A percentile compares a stretch with the other conserved stretches of the same genome.
These are phyloP conservation scores for Nannochloris sp. DNA, from an alignment of 139 green algal species.

Conservation along the genomic window DNA sequence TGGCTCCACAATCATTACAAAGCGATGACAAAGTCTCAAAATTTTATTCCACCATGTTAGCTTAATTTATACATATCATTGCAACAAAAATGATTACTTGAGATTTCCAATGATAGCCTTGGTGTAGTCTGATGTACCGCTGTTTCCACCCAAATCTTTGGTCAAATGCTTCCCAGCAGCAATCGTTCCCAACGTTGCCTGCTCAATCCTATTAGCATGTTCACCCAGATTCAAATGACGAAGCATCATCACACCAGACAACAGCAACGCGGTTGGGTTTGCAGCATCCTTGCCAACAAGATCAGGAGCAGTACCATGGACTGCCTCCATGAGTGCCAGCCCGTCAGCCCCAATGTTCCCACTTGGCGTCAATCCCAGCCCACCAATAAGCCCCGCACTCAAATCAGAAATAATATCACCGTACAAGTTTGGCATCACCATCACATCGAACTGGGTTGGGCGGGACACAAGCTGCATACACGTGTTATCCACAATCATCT, in stretches of 20 bases:
- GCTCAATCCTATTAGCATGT: slow-evolving; percentile 45
- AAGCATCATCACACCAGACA: slow-evolving; percentile 91
- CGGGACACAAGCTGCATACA: slow-evolving; percentile 85
- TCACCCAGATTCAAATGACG: slow-evolving; percentile 59
- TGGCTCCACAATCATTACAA: slow-evolving; percentile 21
- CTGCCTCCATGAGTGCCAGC: slow-evolving; percentile 85
- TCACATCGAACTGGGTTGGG: slow-evolving; percentile 85
- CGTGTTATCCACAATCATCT: slow-evolving; percentile 96
- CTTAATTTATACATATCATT: background rate
- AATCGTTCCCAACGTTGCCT: slow-evolving; percentile 62
- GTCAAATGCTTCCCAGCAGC: slow-evolving; percentile 82
- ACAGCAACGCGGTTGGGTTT: slow-evolving; percentile 91
- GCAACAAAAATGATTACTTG: background rate
- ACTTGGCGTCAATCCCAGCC: slow-evolving; percentile 86
- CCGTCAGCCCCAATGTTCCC: slow-evolving; percentile 72
- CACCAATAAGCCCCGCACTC: slow-evolving; percentile 87
- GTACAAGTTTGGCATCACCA: slow-evolving; percentile 96
- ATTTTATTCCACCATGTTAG: slow-evolving; percentile 18
- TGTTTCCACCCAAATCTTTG: slow-evolving; percentile 74
- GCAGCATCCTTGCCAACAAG: slow-evolving; percentile 80
- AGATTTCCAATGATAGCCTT: slow-evolving; percentile 69
- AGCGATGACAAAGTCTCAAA: slow-evolving; percentile 27
- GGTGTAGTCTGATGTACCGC: slow-evolving; percentile 75
- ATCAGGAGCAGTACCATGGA: slow-evolving; percentile 93
- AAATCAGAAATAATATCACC: slow-evolving; percentile 95